Percentiles rank a stretch among this genome's conserved stretches.
Evolutionary conservation across 2,329 filamentous ascomycete species (phyloP).

Genomic region (Colletotrichum truncatum): DNA sequence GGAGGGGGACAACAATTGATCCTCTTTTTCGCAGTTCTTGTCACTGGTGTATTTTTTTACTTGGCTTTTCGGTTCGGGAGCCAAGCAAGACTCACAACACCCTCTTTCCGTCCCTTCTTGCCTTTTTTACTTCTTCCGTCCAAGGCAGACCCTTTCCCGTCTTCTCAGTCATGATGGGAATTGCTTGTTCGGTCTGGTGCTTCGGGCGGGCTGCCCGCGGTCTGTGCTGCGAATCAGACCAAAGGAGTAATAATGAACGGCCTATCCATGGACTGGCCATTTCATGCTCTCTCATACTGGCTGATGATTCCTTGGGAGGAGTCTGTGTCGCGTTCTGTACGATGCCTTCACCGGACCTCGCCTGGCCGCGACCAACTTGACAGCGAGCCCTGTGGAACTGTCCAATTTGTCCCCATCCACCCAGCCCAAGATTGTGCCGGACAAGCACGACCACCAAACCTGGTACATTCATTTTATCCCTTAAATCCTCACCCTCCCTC

Average conservation of each 20-base stretch:
- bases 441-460: constrained; percentile 3
- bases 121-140: constrained; percentile 20
- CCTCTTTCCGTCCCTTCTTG: not conserved
- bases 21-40: constrained; percentile 1
- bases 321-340: constrained; percentile 18
- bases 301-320: not conserved
- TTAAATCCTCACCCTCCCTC: constrained; percentile 9
- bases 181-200: not conserved
- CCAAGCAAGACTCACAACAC: not conserved
- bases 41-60: not conserved
- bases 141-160: constrained; percentile 19
- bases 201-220: not conserved
- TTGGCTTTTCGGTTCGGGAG: not conserved
- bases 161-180: constrained; percentile 12
- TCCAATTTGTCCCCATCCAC: not conserved
- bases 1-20: not conserved
- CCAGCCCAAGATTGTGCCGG: constrained; percentile 6
- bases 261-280: not conserved
- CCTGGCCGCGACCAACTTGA: constrained; percentile 14
- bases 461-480: constrained; percentile 25
- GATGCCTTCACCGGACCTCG: constrained; percentile 15
- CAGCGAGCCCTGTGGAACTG: constrained; percentile 1
- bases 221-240: constrained; percentile 8
- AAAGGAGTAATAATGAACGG: constrained; percentile 1
- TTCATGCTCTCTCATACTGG: not conserved